These are phyloP conservation scores for Pistacia vera DNA, from an alignment of 345 rosid species.

Conservation along the genomic window DNA sequence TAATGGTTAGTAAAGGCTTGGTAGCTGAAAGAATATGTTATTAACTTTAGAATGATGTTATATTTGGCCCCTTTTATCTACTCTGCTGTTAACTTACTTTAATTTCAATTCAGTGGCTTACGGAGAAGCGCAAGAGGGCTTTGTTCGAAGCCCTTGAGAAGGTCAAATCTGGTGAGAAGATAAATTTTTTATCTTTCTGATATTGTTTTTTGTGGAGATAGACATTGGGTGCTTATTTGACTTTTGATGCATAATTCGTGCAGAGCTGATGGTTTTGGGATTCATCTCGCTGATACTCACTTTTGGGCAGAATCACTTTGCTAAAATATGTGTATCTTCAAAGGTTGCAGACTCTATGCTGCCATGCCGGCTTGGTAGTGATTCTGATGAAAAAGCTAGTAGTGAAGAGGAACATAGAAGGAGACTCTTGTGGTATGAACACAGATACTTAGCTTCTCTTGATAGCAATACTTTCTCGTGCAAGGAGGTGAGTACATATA, in stretches of 20 bases:
- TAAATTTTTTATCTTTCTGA: not conserved
- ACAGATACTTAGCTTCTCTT: slow-evolving; percentile 46
- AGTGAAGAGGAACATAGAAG: slow-evolving; percentile 45
- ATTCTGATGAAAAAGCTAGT: not conserved
- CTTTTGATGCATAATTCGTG: slow-evolving; percentile 28
- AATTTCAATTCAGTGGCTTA: slow-evolving; percentile 58
- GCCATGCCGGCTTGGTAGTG: slow-evolving; percentile 50
- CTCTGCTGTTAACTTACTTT: not conserved
- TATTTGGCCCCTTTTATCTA: not conserved
- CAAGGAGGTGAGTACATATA: slow-evolving; percentile 46
- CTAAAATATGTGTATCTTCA: slow-evolving; percentile 64
- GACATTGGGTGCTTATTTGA: not conserved
- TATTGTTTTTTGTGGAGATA: not conserved
- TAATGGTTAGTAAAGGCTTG: no score
- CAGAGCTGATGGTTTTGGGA: slow-evolving; percentile 95
- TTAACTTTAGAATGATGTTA: not conserved
- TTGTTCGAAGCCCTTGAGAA: slow-evolving; percentile 86
- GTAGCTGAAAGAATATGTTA: not conserved
- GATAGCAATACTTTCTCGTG: slow-evolving; percentile 37
- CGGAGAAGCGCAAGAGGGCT: slow-evolving; percentile 80
- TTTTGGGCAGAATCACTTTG: slow-evolving; percentile 65
- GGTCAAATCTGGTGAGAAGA: slow-evolving; percentile 71
- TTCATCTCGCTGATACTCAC: slow-evolving; percentile 89
- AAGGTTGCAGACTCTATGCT: slow-evolving; percentile 63
- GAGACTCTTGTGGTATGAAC: slow-evolving; percentile 60